phyloP scores from a whole-genome alignment of 1,139 yeast genomes.

The Kodamaea sp. region DNA sequence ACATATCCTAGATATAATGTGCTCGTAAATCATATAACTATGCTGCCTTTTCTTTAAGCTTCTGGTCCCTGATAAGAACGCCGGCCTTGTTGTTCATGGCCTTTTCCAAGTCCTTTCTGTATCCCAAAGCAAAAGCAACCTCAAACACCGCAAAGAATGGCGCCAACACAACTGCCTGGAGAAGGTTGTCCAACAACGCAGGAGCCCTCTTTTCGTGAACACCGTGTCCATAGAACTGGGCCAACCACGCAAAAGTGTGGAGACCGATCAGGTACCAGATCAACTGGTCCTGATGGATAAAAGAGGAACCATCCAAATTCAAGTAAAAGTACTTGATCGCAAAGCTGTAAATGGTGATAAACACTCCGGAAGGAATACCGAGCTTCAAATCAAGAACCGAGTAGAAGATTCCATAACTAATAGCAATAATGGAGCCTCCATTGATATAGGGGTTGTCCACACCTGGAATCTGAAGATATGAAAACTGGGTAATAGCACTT shows the following conservation, averaged over 20 bases:
- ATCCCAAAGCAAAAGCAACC: conserved; percentile 66
- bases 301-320: conserved; percentile 23
- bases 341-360: conserved; percentile 43
- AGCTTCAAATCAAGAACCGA: conserved; percentile 40
- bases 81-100: conserved; percentile 57
- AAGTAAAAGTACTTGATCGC: conserved; percentile 31
- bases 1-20: no score
- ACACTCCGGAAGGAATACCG: conserved; percentile 40
- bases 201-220: conserved; percentile 82
- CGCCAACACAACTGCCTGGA: conserved; percentile 86
- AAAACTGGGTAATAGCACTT: conserved; percentile 48
- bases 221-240: conserved; percentile 91
- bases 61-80: conserved; percentile 27
- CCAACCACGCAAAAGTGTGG: conserved; percentile 68
- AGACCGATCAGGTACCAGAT: conserved; percentile 32
- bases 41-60: neutral
- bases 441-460: conserved; percentile 38
- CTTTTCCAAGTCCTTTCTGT: conserved; percentile 52
- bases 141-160: conserved; percentile 89
- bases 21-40: no score
- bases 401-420: conserved; percentile 44
- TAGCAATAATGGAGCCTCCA: conserved; percentile 34
- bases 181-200: conserved; percentile 76
- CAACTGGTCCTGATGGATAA: conserved; percentile 19
- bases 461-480: conserved; percentile 21